A percentile compares a stretch with the other conserved stretches of the same genome.
phyloP scores from a whole-genome alignment of 441 rosid genomes.

The Omphalea diandra region DNA sequence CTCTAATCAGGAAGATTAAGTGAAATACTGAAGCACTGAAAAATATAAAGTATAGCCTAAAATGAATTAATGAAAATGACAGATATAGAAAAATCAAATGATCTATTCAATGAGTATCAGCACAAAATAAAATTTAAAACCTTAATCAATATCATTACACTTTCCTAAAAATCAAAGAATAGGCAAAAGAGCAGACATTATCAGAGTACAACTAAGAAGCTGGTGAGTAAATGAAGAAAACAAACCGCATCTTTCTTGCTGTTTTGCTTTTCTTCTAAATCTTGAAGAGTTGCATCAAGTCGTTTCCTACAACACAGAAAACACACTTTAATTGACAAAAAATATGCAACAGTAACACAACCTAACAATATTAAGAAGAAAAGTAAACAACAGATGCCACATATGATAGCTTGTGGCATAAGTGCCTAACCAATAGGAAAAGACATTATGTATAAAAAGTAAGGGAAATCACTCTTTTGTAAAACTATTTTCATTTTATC shows the following conservation, averaged over 20 bases:
- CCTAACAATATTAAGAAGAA: neutral
- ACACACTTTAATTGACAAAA: constrained; percentile 6
- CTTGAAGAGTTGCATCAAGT: constrained; percentile 80
- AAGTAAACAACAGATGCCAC: neutral
- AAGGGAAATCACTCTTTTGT: neutral
- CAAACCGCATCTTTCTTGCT: constrained; percentile 89
- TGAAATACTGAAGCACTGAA: neutral
- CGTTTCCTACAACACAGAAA: constrained; percentile 59
- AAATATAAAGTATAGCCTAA: neutral
- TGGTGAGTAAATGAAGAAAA: constrained; percentile 15
- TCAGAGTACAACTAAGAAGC: neutral
- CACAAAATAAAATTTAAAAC: neutral
- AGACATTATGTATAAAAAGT: neutral
- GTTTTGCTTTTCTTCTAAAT: constrained; percentile 85
- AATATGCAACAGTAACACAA: neutral
- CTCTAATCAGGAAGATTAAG: neutral
- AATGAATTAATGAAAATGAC: neutral
- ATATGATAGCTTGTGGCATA: neutral
- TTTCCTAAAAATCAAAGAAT: neutral
- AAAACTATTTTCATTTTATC: neutral
- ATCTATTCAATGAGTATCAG: neutral
- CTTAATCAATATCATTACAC: neutral
- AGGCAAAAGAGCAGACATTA: neutral
- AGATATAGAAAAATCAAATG: neutral
- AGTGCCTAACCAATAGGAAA: neutral